Evolutionary conservation across 495 filamentous ascomycete species (phyloP).

Genomic region (Xylaria scruposa): DNA sequence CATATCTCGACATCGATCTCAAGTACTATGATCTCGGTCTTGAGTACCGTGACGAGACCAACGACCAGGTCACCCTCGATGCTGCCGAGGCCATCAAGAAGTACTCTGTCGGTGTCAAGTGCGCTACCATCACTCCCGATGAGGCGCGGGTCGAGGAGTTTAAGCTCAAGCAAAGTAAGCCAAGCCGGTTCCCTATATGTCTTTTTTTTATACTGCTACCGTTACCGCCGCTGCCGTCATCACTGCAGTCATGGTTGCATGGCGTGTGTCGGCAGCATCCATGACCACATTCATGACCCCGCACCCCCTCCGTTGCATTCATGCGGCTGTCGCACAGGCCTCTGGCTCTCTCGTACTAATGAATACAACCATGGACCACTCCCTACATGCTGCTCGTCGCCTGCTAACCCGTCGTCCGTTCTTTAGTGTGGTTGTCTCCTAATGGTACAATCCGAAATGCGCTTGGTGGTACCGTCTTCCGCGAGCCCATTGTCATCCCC

Average conservation of each 20-base stretch:
- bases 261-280: conserved; percentile 5
- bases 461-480: conserved; percentile 95
- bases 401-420: conserved; percentile 26
- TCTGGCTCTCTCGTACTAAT: background rate
- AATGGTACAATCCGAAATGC: conserved; percentile 98
- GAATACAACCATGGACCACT: background rate
- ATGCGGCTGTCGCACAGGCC: background rate
- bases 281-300: background rate
- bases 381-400: background rate
- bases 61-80: conserved; percentile 93
- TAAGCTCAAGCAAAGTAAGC: conserved; percentile 92
- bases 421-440: conserved; percentile 92
- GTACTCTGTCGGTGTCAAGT: conserved; percentile 98
- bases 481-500: conserved; percentile 96
- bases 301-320: conserved; percentile 6
- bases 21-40: conserved; percentile 99
- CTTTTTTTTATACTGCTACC: background rate
- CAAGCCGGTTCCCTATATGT: background rate
- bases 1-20: conserved; percentile 94
- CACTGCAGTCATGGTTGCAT: conserved; percentile 24
- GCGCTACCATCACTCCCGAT: conserved; percentile 98
- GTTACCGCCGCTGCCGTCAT: background rate
- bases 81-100: conserved; percentile 98
- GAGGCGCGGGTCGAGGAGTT: conserved; percentile 97
- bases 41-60: conserved; percentile 92